Base-by-base conservation (phyloP, 805 yeast species). In the Zygosaccharomyces lentus region DNA sequence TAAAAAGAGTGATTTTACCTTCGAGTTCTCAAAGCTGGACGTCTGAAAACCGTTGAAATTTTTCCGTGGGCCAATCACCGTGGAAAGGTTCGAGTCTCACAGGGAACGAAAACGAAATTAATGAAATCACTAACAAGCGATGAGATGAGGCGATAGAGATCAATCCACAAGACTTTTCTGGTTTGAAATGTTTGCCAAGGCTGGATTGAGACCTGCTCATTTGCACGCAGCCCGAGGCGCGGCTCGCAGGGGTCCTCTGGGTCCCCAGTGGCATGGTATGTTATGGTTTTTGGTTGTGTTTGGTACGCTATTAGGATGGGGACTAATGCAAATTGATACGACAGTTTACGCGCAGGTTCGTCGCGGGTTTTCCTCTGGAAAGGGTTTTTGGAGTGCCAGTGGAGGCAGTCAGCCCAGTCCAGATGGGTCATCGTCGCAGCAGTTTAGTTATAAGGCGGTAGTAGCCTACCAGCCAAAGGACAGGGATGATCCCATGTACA, bases 391-490 rank as follows among this genome's bases (percentile, higher is more conserved):
- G 29, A 21, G 47, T 30, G 25, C 45, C 34, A 23, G 37, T 15
- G 30, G 41, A 12, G 34, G 41, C 9, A 15, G 38, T n/a, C 9
- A 16, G 12, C 45, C 35, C 3, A 27, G 30, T 2, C 46, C 37
- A 21, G 39, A 30, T 21, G 46, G 39, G 10, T 34, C 37, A 12
- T 17, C 19, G n/a, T 29, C 49, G 2, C 29, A 34, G 13, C 46
- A 34, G 32, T 49, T 49, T 26, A 49, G 48, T 27, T 82, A 77
- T 59, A 70, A 77, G 27, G 69, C 81, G 10, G 78, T 87, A 0
- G 86, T 84, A 13, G 85, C 89, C 1, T 86, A 73, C 60, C 84
- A 81, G 58, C 87, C 93, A 3, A 86, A 86, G 59, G 82, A 80
- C 56, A 68, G 93, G 45, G 80, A 75, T 40, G 74, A 76, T 47